Percentiles rank a stretch among this genome's conserved stretches.
These are phyloP conservation scores for Spizellomyces punctatus DNA, from an alignment of 192 early-diverging fungal genomes.

Conservation along the genomic window DNA sequence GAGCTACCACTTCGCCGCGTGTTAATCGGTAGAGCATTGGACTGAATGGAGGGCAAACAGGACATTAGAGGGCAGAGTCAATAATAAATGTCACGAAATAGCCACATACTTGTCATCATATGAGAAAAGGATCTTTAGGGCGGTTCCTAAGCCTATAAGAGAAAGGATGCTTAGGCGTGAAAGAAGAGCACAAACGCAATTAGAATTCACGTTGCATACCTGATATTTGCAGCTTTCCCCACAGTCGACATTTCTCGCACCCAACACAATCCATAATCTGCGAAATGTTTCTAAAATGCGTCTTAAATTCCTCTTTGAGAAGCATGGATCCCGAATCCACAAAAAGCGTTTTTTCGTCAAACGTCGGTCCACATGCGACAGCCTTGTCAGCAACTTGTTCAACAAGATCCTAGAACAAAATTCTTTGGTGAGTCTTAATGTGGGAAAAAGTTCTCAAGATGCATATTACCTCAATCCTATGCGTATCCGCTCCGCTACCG, in stretches of 20 bases:
- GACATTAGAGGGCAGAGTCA: not conserved
- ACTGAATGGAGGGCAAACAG: constrained; percentile 36
- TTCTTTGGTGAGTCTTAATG: not conserved
- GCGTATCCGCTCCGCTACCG: constrained; percentile 40
- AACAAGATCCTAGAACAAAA: constrained; percentile 51
- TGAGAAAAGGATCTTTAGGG: constrained; percentile 94
- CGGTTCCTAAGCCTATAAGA: constrained; percentile 87
- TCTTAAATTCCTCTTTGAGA: constrained; percentile 85
- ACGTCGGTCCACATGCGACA: constrained; percentile 73
- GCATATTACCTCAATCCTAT: constrained; percentile 17
- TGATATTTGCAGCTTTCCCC: constrained; percentile 93
- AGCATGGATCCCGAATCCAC: constrained; percentile 41
- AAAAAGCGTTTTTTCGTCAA: constrained; percentile 92
- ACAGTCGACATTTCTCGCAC: constrained; percentile 97
- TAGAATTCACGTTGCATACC: not conserved
- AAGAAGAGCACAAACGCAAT: too few species aligned
- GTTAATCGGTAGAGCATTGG: constrained; percentile 58
- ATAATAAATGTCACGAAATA: not conserved
- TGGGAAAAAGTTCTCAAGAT: not conserved
- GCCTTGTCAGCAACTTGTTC: constrained; percentile 59
- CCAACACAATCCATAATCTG: constrained; percentile 99
- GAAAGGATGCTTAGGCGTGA: too few species aligned
- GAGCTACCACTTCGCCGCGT: constrained; percentile 84
- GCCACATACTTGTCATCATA: constrained; percentile 71
- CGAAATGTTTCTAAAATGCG: constrained; percentile 94